Conservation (phyloP, 805 yeast species). For the Pichia nakasei region DNA sequence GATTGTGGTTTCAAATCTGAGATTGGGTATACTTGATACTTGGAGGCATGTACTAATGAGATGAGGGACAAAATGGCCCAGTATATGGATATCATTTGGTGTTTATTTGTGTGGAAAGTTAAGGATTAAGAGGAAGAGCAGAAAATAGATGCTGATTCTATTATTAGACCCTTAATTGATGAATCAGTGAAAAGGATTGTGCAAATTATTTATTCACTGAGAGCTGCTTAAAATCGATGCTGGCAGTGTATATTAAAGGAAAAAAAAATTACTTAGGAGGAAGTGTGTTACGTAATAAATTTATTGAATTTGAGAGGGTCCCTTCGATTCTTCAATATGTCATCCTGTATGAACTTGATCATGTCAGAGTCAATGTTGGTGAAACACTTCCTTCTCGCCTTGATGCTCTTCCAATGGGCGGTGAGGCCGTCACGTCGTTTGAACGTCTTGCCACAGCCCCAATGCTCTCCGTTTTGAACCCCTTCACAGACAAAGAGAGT, state of each 20-base stretch:
- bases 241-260: no score
- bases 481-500: constrained; percentile 26
- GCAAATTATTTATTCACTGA: no score
- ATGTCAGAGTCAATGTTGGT: constrained; percentile 8
- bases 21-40: constrained; percentile 21
- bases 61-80: neutral
- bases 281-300: no score
- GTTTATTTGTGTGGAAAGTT: no score
- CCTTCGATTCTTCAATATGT: neutral
- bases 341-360: neutral
- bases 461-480: constrained; percentile 19
- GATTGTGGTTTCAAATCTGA: constrained; percentile 14
- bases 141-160: no score
- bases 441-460: constrained; percentile 31
- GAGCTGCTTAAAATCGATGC: no score
- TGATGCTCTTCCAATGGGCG: constrained; percentile 30
- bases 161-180: no score
- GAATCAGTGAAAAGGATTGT: no score
- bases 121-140: no score
- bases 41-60: constrained; percentile 5
- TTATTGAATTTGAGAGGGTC: no score
- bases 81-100: neutral
- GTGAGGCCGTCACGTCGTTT: constrained; percentile 28
- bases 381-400: constrained; percentile 27
- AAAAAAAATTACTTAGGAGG: no score